Evolutionary conservation across 106 monocot species (phyloP).

Genomic region (Apostasia shenzhenica): DNA sequence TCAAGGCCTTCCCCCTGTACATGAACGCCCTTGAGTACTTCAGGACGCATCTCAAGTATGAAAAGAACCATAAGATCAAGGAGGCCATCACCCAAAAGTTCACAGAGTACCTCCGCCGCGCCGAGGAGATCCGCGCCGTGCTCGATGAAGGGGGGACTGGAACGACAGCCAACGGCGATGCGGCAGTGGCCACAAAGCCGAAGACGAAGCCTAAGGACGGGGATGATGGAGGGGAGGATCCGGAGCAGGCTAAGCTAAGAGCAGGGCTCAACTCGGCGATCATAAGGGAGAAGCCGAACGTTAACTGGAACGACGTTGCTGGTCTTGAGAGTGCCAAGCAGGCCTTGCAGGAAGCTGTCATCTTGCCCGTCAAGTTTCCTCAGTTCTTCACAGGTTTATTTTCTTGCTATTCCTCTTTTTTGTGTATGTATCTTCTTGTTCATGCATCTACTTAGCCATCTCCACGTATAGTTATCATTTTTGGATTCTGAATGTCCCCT

Average conservation of each 20-base stretch:
- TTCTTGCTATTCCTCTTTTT: not conserved
- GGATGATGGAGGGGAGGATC: slow-evolving; percentile 58
- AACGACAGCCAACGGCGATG: slow-evolving; percentile 47
- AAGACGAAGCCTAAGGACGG: slow-evolving; percentile 79
- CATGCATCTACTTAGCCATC: not conserved
- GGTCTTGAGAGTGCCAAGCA: slow-evolving; percentile 89
- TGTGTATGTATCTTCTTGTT: not conserved
- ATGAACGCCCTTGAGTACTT: slow-evolving; percentile 96
- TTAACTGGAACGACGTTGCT: slow-evolving; percentile 85
- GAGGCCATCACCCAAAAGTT: slow-evolving; percentile 92
- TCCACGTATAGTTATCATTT: not conserved
- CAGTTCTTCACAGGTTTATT: slow-evolving; percentile 80
- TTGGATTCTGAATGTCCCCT: too few relatives aligned
- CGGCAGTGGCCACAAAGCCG: slow-evolving; percentile 51
- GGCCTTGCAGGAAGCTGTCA: slow-evolving; percentile 82
- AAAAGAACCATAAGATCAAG: slow-evolving; percentile 76
- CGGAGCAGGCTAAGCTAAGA: slow-evolving; percentile 71
- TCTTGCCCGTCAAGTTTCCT: slow-evolving; percentile 80
- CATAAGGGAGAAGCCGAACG: slow-evolving; percentile 73
- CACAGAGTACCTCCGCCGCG: slow-evolving; percentile 88
- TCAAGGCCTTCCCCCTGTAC: slow-evolving; percentile 84
- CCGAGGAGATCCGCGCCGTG: slow-evolving; percentile 87
- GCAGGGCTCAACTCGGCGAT: slow-evolving; percentile 72
- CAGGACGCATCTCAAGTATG: slow-evolving; percentile 79
- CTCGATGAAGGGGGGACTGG: slow-evolving; percentile 76